Evolutionary conservation across 2,329 filamentous ascomycete genomes (phyloP), one percentile per base, ranked within the genome.

Genomic region (Cercospora brassicicola): DNA sequence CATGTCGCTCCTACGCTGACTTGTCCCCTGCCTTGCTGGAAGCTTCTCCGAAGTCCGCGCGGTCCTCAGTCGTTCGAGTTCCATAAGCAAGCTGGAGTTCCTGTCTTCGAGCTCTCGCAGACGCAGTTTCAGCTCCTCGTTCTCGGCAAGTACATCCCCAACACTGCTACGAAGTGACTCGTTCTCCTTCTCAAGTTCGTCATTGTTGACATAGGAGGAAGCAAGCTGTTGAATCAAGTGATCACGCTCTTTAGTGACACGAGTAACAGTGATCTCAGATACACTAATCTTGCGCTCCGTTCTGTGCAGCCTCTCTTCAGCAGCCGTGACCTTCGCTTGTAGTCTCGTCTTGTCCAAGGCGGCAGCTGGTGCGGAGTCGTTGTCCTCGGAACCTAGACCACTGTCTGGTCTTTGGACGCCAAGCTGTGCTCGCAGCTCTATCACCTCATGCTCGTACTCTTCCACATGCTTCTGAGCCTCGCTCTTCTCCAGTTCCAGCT

Each of bases 141-240:
- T 89, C 76, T 97, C 94, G 77, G 96, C 93, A 67, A 96, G 88
- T 18, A 96, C 84, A 2, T 89, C 67, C 11, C 78, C 67, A 57
- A 80, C 68, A 66, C 75, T 69, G 74, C 78, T 67, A 23, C 92
- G 82, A 0, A 91, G 87, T 55, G 90, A 85, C 56, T 81, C 77
- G 65, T 83, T 84, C 71, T 84, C 83, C 8, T 71, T 77, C 75
- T 81, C 82, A 33, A 84, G 72, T 72, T 82, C 82, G 57, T 89
- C 87, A 18, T 74, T 81, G 36, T 86, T 87, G 65, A 84, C 82
- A 62, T 86, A 89, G 4, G 88, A 88, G 61, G 88, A 83, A 30
- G 86, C 86, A 5, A 89, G 82, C 73, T 89, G 89, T 62, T 84
- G 84, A 59, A 90, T 82, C 42, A 90, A 85, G 57, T 88, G 87